Base-by-base conservation (phyloP, 2,329 filamentous ascomycete genomes). In the Colletotrichum costaricense region DNA sequence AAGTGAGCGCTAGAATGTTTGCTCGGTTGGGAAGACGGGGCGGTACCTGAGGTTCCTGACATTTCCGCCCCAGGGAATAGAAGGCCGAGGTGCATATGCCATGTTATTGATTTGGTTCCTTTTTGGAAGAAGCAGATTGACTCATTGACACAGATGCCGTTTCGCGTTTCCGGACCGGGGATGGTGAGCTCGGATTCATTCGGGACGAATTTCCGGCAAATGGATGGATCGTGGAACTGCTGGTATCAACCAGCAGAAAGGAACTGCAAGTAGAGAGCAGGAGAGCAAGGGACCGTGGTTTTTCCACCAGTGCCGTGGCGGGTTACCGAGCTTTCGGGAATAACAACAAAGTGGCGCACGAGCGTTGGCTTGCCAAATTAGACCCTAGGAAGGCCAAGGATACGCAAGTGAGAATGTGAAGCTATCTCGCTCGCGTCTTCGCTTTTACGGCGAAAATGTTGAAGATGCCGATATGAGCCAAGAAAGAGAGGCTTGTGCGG, bases 21-120 rank as follows among this genome's bases (percentile, higher is more conserved):
- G 30, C 26, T 19, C n/a, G 59, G 59, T 9, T 28, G 22, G 58
- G 12, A 19, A 35, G 33, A 38, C 24, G 11, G 35, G 24, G 38
- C 28, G 68, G 63, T 71, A 35, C 56, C 63, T 62, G 56, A 42
- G 22, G 28, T 57, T 56, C 16, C 28, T 62, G 30, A 46, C 59
- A 52, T 14, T 52, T 16, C 24, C 14, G 56, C 35, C 35, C 19
- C 49, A 16, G 64, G 64, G 38, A 67, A 35, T 22, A 30, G 46
- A 72, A 69, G 28, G 68, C 69, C 69, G 69, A 72, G 69, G 35
- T 72, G 69, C 69, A 72, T 63, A 38, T 60, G 14, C n/a, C 57
- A 26, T 42, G 35, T n/a, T 24, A n/a, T 38, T 14, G 35, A 7
- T n/a, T 38, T 14, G 57, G 7, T 60, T 30, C 12, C 22, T 38